Base-by-base conservation (phyloP, 371 early-diverging fungal genomes). In the Dinochytrium kinnereticum region DNA sequence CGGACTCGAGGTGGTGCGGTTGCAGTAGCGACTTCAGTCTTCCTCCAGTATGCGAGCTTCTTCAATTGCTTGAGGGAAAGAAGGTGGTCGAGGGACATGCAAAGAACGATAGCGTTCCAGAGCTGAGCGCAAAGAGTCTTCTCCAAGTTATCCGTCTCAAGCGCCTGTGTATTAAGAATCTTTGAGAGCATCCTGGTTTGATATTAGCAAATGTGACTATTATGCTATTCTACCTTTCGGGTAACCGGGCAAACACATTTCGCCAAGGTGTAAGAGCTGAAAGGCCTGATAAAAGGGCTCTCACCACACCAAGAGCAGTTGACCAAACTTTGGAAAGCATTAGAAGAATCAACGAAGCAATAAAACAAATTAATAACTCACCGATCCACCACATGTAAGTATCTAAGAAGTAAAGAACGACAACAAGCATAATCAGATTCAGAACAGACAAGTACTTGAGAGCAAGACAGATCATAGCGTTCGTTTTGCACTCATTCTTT, bases 211-310 rank as follows among this genome's bases (percentile, higher is more conserved):
- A 10, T 21, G 28, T 17, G 7, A 21, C 3, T 3, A 53, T 67
- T 26, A 71, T 24, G 24, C 21, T 37, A 39, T 21, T 26, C 33
- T 64, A 71, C 71, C 76, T 90, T 78, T 94, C 93, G 50, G 95
- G 95, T n/a, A 95, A 79, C 13, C 93, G 86, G 15, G 91, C 86
- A 75, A 94, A 95, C 70, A 93, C 92, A 69, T 92, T 92, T 76
- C 94, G 87, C 95, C 94, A 94, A 2, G 95, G 94, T 0, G 94
- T 90, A 90, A 94, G 91, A 68, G 94, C 92, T 1, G 94, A 94
- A 37, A 94, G 88, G 37, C 94, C 95, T 19, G 92, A 88, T 61
- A 91, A 89, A 69, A 96, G 92, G 0, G 95, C 90, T 51, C 90
- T 85, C 28, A 89, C 88, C 28, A 94, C 92, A 0, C 93, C 93